Conservation (phyloP, 2,329 filamentous ascomycete genomes). For the Fusarium ambrosium region DNA sequence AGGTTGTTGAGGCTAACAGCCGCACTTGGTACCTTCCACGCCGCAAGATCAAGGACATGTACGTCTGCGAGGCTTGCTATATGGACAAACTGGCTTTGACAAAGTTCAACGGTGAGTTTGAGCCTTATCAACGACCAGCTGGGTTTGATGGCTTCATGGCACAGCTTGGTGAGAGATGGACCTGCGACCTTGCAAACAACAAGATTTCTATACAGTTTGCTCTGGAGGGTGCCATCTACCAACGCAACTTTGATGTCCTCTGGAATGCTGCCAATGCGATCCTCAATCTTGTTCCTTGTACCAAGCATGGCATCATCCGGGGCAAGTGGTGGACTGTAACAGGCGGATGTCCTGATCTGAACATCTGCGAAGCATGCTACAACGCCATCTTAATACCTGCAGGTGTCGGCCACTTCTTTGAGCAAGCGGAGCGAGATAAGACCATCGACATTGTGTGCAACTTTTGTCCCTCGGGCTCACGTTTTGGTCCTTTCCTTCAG, state of each 20-base stretch:
- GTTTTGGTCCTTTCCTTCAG: conserved; percentile 44
- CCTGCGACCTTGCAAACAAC: conserved; percentile 43
- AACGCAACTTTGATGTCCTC: conserved; percentile 48
- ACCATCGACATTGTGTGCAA: conserved; percentile 47
- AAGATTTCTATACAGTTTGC: conserved; percentile 44
- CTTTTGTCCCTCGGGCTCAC: conserved; percentile 45
- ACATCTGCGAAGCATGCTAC: conserved; percentile 53
- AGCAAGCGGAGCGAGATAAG: conserved; percentile 33
- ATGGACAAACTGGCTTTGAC: conserved; percentile 52
- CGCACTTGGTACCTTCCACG: conserved; percentile 48
- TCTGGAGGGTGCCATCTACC: conserved; percentile 43
- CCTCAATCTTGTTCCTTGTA: conserved; percentile 44
- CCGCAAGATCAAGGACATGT: conserved; percentile 43
- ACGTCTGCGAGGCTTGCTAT: conserved; percentile 53
- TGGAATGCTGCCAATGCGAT: conserved; percentile 43
- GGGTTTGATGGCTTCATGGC: conserved; percentile 45
- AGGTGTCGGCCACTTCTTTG: conserved; percentile 48
- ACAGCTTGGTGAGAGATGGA: conserved; percentile 38
- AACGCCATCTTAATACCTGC: conserved; percentile 47
- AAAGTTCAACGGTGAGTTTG: conserved; percentile 47
- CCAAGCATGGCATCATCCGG: conserved; percentile 44
- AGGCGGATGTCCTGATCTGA: conserved; percentile 39
- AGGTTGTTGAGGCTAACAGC: conserved; percentile 36
- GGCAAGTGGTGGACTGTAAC: conserved; percentile 53
- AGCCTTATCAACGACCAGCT: conserved; percentile 21